Evolutionary conservation across 148 eudicot genomes (phyloP), one percentile per base, ranked within the genome.

Genomic region (Cornus kousa): DNA sequence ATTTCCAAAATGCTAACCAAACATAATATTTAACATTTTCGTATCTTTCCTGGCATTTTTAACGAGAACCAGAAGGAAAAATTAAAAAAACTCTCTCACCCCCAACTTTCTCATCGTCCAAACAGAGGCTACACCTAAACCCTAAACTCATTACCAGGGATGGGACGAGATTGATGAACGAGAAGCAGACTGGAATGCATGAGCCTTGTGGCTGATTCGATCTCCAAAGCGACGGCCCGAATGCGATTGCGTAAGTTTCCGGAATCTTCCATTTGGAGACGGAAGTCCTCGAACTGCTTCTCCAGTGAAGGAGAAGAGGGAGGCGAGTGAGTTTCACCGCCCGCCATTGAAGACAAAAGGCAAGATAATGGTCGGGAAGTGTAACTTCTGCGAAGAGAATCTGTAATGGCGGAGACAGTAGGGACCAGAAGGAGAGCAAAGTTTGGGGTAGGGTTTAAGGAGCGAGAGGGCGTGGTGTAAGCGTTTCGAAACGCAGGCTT

Each of bases 141-240:
- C 62, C 62, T 57, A 57, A 19, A 57, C n/a, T 19, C 62, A 13
- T 13, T 84, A 96, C 98, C 99, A 40, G 89, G 59, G 28, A 92
- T 28, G 33, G 99, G 95, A 48, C 95, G 86, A 77, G 98, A 91
- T 37, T 93, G 99, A 76, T 96, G 99, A 82, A 92, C 91, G 13
- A 91, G 90, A 35, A 96, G 91, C 40, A 96, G 88, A 72, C 83
- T 71, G 28, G 97, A 88, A 66, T 96, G 95, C 88, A 96, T 93
- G 73, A 89, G 53, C 77, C 99, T 82, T 5, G 84, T 84, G 3
- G 82, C 83, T 17, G 94, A 90, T 65, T 96, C 99, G 32, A 96
- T 90, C 79, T 96, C 91, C 76, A 81, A 32, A 0, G 93, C 89
- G 0, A 96, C 91, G 60, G 78, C 82, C 10, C 83, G 88, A 68